Evolutionary conservation across 1,284 basidiomycete species (phyloP).

Genomic region (Psilocybe mexicana): DNA sequence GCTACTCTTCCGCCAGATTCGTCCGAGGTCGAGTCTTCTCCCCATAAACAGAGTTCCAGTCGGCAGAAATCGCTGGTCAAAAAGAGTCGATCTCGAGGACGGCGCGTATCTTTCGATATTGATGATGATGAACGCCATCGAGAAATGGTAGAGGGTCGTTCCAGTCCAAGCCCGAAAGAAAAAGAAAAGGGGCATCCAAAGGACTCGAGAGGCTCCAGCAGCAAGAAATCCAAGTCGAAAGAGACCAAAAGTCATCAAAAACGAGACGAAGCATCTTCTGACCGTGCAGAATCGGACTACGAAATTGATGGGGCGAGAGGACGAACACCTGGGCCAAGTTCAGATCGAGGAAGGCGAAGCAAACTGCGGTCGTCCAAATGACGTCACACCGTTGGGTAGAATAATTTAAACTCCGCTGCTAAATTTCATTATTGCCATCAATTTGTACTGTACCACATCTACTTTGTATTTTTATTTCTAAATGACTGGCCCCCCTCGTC

Average conservation of each 20-base stretch:
- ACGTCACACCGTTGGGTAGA: not conserved
- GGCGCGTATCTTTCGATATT: constrained; percentile 38
- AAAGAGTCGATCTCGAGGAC: constrained; percentile 38
- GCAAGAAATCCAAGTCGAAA: constrained; percentile 8
- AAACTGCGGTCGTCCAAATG: not conserved
- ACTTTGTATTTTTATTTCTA: not conserved
- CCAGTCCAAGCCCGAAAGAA: constrained; percentile 10
- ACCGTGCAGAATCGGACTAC: not conserved
- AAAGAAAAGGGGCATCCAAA: not conserved
- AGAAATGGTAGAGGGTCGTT: constrained; percentile 6
- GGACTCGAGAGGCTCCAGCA: not conserved
- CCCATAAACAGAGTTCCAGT: constrained; percentile 20
- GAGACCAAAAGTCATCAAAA: constrained; percentile 2
- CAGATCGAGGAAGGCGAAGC: not conserved
- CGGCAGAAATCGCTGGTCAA: constrained; percentile 35
- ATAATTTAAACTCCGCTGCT: not conserved
- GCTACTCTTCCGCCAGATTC: constrained; percentile 50
- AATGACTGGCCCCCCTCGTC: constrained; percentile 29
- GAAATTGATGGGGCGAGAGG: not conserved
- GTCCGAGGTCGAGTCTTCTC: constrained; percentile 37
- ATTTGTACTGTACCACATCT: not conserved
- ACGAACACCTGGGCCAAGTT: constrained; percentile 7
- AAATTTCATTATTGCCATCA: not conserved
- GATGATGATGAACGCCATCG: constrained; percentile 17
- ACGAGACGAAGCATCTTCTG: not conserved